phyloP scores from a whole-genome alignment of 805 yeast species.

The Wickerhamomyces hampshirensis region DNA sequence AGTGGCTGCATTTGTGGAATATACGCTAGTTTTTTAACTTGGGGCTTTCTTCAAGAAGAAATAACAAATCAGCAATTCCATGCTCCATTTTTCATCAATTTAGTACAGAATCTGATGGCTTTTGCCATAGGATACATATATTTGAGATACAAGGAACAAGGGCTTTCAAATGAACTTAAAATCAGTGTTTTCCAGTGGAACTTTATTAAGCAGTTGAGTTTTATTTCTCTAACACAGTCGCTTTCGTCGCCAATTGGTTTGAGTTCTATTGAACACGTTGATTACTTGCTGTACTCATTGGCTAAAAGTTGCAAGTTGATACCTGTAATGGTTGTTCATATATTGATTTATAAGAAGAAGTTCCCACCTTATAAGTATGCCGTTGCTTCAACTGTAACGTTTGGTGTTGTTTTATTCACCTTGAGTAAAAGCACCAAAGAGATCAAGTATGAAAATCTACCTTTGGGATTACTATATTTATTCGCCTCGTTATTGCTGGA shows the following conservation, averaged over 20 bases:
- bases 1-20: conserved; percentile 51
- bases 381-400: conserved; percentile 74
- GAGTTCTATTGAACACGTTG: conserved; percentile 74
- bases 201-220: conserved; percentile 17
- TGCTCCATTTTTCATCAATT: conserved; percentile 74
- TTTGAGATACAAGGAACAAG: conserved; percentile 29
- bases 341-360: conserved; percentile 57
- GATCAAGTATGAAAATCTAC: conserved; percentile 7
- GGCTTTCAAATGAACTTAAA: background rate
- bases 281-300: conserved; percentile 74
- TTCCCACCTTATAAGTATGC: conserved; percentile 74
- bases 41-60: conserved; percentile 92
- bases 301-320: conserved; percentile 92
- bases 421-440: conserved; percentile 36
- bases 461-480: conserved; percentile 42
- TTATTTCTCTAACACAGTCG: conserved; percentile 52
- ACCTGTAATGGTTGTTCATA: conserved; percentile 89
- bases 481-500: conserved; percentile 75
- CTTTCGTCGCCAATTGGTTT: conserved; percentile 81
- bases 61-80: conserved; percentile 60
- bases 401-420: conserved; percentile 81
- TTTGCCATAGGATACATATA: conserved; percentile 62
- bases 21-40: conserved; percentile 78
- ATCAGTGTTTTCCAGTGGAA: conserved; percentile 15
- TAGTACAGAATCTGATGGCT: conserved; percentile 72